phyloP scores from a whole-genome alignment of 768 basidiomycete genomes.

The Crassisporium funariophilum region DNA sequence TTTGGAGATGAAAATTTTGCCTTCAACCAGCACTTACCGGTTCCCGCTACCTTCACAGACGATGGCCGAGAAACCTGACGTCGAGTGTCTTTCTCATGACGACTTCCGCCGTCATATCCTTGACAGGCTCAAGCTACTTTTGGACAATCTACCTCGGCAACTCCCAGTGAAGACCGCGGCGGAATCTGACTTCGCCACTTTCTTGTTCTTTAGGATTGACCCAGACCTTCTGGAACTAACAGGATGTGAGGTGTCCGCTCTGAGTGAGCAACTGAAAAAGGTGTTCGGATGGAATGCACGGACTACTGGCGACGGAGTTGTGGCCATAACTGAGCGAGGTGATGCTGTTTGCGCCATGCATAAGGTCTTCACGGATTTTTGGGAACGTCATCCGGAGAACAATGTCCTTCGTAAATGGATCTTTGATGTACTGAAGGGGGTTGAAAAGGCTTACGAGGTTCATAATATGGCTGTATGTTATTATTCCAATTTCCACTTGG shows the following conservation, averaged over 20 bases:
- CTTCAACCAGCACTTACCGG: not conserved
- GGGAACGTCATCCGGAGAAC: not conserved
- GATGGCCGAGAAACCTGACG: not conserved
- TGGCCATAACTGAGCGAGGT: not conserved
- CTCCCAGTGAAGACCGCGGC: not conserved
- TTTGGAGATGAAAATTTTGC: not conserved
- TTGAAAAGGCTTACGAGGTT: conserved; percentile 2
- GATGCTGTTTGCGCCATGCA: not conserved
- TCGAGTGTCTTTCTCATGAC: not conserved
- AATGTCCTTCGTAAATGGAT: not conserved
- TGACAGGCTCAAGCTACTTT: conserved; percentile 4
- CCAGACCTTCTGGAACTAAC: not conserved
- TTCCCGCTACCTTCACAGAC: not conserved
- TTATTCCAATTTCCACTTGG: not conserved
- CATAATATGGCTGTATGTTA: not conserved
- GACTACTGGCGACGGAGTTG: not conserved
- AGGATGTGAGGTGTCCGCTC: not conserved
- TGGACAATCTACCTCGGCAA: not conserved
- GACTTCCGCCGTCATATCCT: not conserved
- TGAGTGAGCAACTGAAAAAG: not conserved
- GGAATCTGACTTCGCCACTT: not conserved
- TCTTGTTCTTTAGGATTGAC: not conserved
- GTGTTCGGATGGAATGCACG: not conserved
- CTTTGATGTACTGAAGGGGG: conserved; percentile 1
- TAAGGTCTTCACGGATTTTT: not conserved